Percentiles rank a stretch among this genome's conserved stretches.
Evolutionary conservation across 768 basidiomycete genomes (phyloP).

Genomic region (Serendipita sp.): DNA sequence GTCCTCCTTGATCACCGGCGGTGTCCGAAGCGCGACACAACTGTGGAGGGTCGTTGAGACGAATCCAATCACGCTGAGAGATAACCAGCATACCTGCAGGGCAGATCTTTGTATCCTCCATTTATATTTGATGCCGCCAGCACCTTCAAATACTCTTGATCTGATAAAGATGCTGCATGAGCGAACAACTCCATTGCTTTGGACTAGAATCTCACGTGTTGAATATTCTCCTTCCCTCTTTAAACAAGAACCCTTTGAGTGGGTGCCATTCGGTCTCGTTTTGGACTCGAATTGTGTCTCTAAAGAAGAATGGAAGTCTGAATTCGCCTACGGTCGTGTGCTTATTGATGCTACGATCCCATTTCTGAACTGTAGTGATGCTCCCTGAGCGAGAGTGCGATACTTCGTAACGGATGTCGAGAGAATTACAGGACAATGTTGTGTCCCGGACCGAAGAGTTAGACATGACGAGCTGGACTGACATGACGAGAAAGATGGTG

Average conservation of each 20-base stretch:
- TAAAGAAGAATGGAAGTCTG: not conserved
- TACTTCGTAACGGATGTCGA: not conserved
- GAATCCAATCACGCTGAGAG: not conserved
- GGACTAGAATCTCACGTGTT: not conserved
- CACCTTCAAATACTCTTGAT: not conserved
- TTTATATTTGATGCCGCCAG: not conserved
- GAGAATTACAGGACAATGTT: not conserved
- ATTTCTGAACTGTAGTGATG: not conserved
- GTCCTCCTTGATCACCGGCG: not conserved
- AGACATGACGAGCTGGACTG: not conserved
- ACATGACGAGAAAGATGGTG: not conserved
- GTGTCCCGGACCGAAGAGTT: not conserved
- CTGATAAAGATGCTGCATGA: not conserved
- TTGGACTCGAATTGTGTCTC: not conserved
- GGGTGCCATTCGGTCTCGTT: not conserved
- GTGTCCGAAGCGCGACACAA: not conserved
- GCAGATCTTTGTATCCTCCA: not conserved
- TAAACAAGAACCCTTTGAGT: not conserved
- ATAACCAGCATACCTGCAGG: not conserved
- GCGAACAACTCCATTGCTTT: not conserved
- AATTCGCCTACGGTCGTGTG: not conserved
- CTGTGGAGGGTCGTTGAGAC: not conserved
- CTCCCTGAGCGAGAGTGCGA: not conserved
- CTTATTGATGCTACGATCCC: not conserved
- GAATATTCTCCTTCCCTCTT: not conserved